Conservation (phyloP, 306 rosid genomes). For the Sechiopsis laciniata region DNA sequence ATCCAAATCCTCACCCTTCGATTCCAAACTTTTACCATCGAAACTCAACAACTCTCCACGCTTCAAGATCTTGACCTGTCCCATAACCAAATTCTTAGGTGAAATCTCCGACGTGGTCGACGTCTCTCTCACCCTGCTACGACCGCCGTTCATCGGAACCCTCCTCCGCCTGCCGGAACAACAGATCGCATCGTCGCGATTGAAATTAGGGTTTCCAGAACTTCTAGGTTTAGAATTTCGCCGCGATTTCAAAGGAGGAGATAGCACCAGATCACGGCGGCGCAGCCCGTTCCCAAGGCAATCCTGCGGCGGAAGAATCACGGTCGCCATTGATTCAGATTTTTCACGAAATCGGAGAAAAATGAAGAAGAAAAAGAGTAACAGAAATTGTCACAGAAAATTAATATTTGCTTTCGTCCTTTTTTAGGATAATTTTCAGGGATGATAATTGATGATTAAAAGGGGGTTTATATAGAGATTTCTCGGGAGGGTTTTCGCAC, state of each 20-base stretch:
- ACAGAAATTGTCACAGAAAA: not conserved
- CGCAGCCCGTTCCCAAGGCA: not conserved
- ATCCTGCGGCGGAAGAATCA: slow-evolving; percentile 20
- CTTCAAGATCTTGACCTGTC: slow-evolving; percentile 71
- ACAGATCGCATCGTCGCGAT: not conserved
- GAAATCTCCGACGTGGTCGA: slow-evolving; percentile 23
- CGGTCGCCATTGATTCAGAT: not conserved
- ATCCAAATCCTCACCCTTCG: slow-evolving; percentile 26
- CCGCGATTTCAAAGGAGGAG: slow-evolving; percentile 11
- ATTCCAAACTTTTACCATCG: slow-evolving; percentile 6
- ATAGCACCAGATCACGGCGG: not conserved
- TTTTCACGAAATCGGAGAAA: not conserved
- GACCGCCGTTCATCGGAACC: slow-evolving; percentile 31
- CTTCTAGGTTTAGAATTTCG: slow-evolving; percentile 13
- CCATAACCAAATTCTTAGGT: slow-evolving; percentile 39
- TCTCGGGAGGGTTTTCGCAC: not conserved
- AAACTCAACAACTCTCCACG: slow-evolving; percentile 52
- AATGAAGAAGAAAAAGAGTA: not conserved
- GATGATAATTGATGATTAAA: not conserved
- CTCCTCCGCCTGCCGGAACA: slow-evolving; percentile 49
- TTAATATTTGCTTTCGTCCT: not conserved
- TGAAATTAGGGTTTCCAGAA: slow-evolving; percentile 14
- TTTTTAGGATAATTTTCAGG: not conserved
- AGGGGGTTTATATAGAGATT: not conserved
- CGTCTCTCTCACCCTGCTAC: slow-evolving; percentile 20